Percentiles rank a stretch among this genome's conserved stretches.
These are phyloP conservation scores for Pyrenula aspistea DNA, from an alignment of 495 filamentous ascomycete species.

Conservation along the genomic window DNA sequence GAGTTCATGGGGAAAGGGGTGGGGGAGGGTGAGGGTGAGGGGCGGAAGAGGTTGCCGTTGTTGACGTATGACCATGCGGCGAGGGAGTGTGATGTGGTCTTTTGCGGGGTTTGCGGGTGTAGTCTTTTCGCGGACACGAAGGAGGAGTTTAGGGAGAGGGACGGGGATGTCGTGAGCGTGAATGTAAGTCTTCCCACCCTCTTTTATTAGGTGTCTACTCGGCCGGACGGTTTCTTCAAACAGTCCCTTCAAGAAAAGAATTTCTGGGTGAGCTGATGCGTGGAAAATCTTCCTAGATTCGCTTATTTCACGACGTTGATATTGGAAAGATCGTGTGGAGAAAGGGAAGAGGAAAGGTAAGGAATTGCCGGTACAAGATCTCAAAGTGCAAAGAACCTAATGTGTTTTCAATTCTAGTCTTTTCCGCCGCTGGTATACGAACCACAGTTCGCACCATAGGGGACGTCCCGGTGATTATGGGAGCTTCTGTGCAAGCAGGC, in stretches of 20 bases:
- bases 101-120: not conserved
- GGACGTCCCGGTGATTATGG: no score
- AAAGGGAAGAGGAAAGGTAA: not conserved
- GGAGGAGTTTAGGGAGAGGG: not conserved
- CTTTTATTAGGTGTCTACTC: not conserved
- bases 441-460: no score
- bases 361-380: no score
- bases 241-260: no score
- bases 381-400: no score
- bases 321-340: not conserved
- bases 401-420: no score
- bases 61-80: not conserved
- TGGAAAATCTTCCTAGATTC: not conserved
- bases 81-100: not conserved
- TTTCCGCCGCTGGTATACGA: no score
- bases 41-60: not conserved
- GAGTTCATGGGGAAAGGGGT: not conserved
- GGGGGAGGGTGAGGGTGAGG: not conserved
- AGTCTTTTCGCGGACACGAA: not conserved
- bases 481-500: no score
- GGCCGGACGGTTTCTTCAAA: not conserved
- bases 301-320: not conserved
- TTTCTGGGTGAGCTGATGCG: no score
- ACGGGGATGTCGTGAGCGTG: not conserved
- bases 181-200: not conserved